Conservation (phyloP, 352 stramenopile species). For the Pythium folliculosum region DNA sequence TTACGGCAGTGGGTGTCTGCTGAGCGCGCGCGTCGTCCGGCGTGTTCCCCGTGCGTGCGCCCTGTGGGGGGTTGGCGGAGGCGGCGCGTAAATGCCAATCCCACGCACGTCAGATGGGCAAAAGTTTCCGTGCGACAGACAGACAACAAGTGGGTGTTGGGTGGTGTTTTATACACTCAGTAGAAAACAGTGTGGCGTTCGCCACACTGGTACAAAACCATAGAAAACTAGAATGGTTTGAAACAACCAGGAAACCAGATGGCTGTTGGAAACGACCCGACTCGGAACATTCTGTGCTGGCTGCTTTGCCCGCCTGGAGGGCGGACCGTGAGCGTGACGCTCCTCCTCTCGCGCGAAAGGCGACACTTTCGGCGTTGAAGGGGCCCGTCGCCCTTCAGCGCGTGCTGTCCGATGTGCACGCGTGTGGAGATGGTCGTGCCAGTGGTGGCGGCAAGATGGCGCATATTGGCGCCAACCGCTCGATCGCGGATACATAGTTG, state of each 20-base stretch:
- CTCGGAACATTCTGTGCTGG: not conserved
- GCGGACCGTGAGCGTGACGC: constrained; percentile 3
- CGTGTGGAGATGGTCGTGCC: not conserved
- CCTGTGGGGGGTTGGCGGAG: not conserved
- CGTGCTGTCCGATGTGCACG: not conserved
- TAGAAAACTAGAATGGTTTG: not conserved
- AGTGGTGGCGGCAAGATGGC: not conserved
- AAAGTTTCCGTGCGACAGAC: constrained; percentile 8
- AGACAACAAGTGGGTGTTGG: not conserved
- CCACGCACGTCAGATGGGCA: constrained; percentile 3
- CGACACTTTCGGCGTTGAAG: not conserved
- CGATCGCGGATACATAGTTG: not conserved
- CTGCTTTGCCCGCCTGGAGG: not conserved
- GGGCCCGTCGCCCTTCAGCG: not conserved
- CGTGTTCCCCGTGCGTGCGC: too few relatives aligned
- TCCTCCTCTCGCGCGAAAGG: not conserved
- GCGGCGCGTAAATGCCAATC: not conserved
- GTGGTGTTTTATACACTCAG: not conserved
- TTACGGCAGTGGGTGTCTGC: too few relatives aligned
- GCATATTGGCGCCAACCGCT: not conserved
- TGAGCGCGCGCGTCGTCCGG: too few relatives aligned
- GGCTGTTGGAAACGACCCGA: not conserved
- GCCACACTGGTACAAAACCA: not conserved
- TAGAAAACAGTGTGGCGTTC: not conserved
- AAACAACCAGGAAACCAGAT: not conserved